Base-by-base conservation (phyloP, 768 basidiomycete genomes). In the Lepiota venenata region DNA sequence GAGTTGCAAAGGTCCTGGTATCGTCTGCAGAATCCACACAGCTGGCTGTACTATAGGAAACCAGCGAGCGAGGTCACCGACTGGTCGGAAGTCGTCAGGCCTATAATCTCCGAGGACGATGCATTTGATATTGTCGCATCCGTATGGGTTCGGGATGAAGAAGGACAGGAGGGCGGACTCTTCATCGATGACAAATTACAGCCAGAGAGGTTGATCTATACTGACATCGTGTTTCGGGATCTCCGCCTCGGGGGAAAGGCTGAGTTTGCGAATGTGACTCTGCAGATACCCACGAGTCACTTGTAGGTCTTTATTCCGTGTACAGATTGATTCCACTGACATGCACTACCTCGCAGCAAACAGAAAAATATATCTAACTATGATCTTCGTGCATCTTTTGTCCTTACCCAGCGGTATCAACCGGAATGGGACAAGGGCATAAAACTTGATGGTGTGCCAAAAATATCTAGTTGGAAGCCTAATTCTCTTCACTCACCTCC, bases 341-440 rank as follows among this genome's bases (percentile, higher is more conserved):
- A 9, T n/a, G 46, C 9, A 36, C 25, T 12, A 39, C 15, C 4
- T 21, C 22, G 11, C 47, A 70, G 68, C 49, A 65, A 61, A 49
- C 60, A 59, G 7, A 14, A 36, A 1, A 48, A 63, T 3, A 57
- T 74, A 36, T 56, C 60, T 2, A 63, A 62, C 41, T 65, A 68
- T 27, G 71, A 75, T 58, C 61, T 75, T 35, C 66, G 71, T 20
- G 74, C 66, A 3, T 69, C 71, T 8, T 68, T 74, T 20, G 63
- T 70, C 12, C 65, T 74, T 16, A 25, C 25, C 25, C 25, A 25
- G 25, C 25, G 25, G 5, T 25, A 25, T 25, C 25, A 25, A 5
- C 25, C 25, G 5, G 25, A 25, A 25, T 25, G 25, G 25, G 25
- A 25, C 25, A 25, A 25, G 25, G 25, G 25, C 25, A 25, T 25